Evolutionary conservation across 2,329 filamentous ascomycete genomes (phyloP).

Genomic region (Penicillium sp.): DNA sequence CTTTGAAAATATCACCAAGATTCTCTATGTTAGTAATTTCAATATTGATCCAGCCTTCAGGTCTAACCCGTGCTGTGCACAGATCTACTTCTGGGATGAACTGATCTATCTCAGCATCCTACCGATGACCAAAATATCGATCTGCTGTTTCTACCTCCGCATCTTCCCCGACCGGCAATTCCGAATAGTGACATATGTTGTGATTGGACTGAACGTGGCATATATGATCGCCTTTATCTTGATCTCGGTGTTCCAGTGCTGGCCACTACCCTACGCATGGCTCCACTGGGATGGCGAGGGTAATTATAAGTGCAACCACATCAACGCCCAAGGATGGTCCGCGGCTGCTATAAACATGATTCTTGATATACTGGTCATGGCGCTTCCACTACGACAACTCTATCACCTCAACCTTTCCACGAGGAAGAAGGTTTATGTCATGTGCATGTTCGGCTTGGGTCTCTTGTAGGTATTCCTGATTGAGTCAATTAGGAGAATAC

Average conservation of each 20-base stretch:
- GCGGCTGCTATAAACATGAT: slow-evolving; percentile 35
- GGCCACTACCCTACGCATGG: slow-evolving; percentile 41
- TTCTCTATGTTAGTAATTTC: slow-evolving; percentile 37
- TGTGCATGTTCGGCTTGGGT: slow-evolving; percentile 40
- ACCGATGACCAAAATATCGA: slow-evolving; percentile 32
- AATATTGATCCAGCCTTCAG: slow-evolving; percentile 22
- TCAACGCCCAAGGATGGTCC: slow-evolving; percentile 40
- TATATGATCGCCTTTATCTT: slow-evolving; percentile 35
- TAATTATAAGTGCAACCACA: slow-evolving; percentile 36
- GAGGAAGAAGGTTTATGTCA: slow-evolving; percentile 32
- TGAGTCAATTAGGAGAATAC: neutral
- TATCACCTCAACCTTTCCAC: slow-evolving; percentile 27
- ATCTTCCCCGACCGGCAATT: slow-evolving; percentile 43
- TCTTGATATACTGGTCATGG: slow-evolving; percentile 32
- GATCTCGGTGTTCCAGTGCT: slow-evolving; percentile 41
- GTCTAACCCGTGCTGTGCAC: slow-evolving; percentile 12
- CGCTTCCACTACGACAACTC: slow-evolving; percentile 29
- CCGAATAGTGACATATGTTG: slow-evolving; percentile 30
- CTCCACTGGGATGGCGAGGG: slow-evolving; percentile 41
- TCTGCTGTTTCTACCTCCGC: slow-evolving; percentile 44
- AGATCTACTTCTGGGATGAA: slow-evolving; percentile 34
- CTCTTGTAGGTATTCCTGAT: slow-evolving; percentile 31
- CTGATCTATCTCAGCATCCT: slow-evolving; percentile 37
- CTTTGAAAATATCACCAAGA: slow-evolving; percentile 44
- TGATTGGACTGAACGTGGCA: slow-evolving; percentile 31